Percentiles rank a stretch among this genome's conserved stretches.
phyloP scores from a whole-genome alignment of 1,284 basidiomycete genomes.

The Cutaneotrichosporon cyanovorans region DNA sequence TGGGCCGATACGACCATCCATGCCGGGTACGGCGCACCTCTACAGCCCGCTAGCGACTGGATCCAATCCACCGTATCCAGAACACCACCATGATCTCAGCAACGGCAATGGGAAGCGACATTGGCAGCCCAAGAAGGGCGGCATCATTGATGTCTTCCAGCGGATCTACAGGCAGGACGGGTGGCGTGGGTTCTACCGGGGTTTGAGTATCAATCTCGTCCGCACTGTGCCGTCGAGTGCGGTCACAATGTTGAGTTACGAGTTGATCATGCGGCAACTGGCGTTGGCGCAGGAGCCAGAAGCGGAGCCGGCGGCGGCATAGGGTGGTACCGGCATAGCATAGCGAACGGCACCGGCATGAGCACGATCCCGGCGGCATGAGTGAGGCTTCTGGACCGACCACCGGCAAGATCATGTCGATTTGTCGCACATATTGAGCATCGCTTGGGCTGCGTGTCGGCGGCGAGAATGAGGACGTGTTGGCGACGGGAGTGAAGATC shows the following conservation, averaged over 20 bases:
- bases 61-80: constrained; percentile 18
- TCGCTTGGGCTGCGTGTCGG: no score
- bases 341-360: no score
- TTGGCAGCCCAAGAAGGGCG: constrained; percentile 37
- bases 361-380: no score
- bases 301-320: no score
- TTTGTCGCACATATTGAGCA: no score
- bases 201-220: constrained; percentile 79
- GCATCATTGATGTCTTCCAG: constrained; percentile 63
- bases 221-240: constrained; percentile 89
- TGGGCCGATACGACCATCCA: no score
- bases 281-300: neutral
- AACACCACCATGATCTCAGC: neutral
- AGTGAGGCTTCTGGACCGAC: no score
- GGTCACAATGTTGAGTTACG: constrained; percentile 80
- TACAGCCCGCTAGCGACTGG: constrained; percentile 28
- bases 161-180: constrained; percentile 72
- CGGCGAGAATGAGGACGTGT: no score
- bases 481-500: no score
- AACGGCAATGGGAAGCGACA: neutral
- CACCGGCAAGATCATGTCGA: no score
- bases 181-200: constrained; percentile 78
- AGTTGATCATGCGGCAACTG: constrained; percentile 48
- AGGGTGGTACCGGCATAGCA: no score
- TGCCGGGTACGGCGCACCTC: constrained; percentile 4